Evolutionary conservation across 2,329 filamentous ascomycete species (phyloP), one percentile per base, ranked within the genome.

Genomic region (Hypocreales sp.): DNA sequence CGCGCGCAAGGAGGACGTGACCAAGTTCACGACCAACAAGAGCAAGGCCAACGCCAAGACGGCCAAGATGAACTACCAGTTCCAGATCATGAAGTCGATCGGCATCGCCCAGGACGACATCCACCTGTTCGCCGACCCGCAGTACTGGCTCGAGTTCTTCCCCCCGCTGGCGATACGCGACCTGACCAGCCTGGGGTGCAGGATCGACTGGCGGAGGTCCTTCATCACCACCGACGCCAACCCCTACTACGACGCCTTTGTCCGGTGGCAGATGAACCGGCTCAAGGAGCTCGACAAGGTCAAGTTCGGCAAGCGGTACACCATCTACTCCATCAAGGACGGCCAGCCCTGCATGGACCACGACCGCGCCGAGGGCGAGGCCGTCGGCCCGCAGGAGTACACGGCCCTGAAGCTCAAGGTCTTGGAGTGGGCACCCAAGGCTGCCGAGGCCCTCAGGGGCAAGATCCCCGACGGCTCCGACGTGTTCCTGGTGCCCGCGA

Each of bases 191-290:
- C 72, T 95, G 36, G 87, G 87, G 33, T 77, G 78, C 27, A 67
- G 86, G 41, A 79, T 95, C 44, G 90, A 95, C 51, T 98, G 87
- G 87, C 70, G 87, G 46, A 67, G 90, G 50, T 78, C 79, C 20
- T 82, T 98, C 38, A 79, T 95, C 37, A 98, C 90, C 6, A 98
- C 90, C 3, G 84, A 94, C 42, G 84, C 83, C 20, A 98, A 98
- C 55, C 84, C 83, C 5, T 95, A 90, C 60, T 98, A 92, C 50
- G 87, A 98, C 49, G 71, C 82, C 5, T 98, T 98, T 45, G 78
- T 95, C 22, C 64, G 81, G 44, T 98, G 90, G 90, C 90, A 95
- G 57, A 94, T 95, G 81, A 86, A 80, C 50, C 79, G 81, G 36
- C 67, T 95, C 27, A 82, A 79, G 54, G 80, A 90, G 48, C 60